A percentile compares a stretch with the other conserved stretches of the same genome.
Evolutionary conservation across 441 rosid species (phyloP).

Genomic region (Bocquillonia castaneifolia): DNA sequence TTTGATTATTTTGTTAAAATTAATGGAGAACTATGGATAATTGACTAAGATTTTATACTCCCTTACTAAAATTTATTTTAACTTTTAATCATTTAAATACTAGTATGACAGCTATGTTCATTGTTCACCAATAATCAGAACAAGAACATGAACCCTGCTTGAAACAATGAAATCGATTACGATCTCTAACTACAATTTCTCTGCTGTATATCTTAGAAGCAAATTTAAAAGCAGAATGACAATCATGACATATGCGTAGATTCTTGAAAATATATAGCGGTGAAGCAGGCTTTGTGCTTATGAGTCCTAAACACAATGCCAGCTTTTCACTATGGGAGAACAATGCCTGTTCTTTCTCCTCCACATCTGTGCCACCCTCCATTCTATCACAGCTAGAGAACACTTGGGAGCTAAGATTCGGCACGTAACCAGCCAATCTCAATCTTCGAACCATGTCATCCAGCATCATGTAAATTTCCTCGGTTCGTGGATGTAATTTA

Average conservation of each 20-base stretch:
- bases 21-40: not conserved
- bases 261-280: conserved; percentile 64
- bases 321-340: conserved; percentile 73
- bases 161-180: conserved; percentile 75
- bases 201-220: conserved; percentile 52
- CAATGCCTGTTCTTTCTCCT: conserved; percentile 73
- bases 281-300: conserved; percentile 48
- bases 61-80: too few species aligned
- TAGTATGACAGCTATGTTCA: not conserved
- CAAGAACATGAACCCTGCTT: conserved; percentile 72
- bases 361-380: conserved; percentile 33
- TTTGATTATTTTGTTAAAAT: not conserved
- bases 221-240: conserved; percentile 69
- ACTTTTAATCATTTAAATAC: too few species aligned
- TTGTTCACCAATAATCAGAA: conserved; percentile 64
- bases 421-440: conserved; percentile 57
- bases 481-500: conserved; percentile 46
- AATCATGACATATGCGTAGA: conserved; percentile 67
- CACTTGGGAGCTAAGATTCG: conserved; percentile 39
- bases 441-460: conserved; percentile 54
- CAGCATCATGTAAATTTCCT: conserved; percentile 47
- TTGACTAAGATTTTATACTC: not conserved
- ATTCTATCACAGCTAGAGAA: conserved; percentile 32
- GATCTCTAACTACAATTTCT: conserved; percentile 67
- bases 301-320: conserved; percentile 68